A percentile compares a stretch with the other conserved stretches of the same genome.
phyloP scores from a whole-genome alignment of 2,329 filamentous ascomycete genomes.

The Phialemoniopsis sp. region DNA sequence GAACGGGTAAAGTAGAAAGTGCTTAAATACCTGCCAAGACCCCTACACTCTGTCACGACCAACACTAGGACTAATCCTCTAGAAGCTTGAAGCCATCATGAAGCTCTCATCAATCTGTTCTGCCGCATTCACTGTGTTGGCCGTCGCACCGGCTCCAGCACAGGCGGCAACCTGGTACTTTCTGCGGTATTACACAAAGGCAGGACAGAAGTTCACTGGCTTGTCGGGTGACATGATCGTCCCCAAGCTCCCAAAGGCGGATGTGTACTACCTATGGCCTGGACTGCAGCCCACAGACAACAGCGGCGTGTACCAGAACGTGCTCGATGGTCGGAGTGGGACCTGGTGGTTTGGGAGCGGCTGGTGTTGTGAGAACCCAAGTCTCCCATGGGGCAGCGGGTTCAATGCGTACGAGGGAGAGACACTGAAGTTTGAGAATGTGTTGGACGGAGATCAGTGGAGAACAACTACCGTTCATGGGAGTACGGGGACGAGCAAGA shows the following conservation, averaged over 20 bases:
- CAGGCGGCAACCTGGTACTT: slow-evolving; percentile 26
- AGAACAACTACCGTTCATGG: slow-evolving; percentile 24
- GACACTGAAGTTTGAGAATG: slow-evolving; percentile 25
- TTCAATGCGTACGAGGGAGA: slow-evolving; percentile 29
- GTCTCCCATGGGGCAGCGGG: slow-evolving; percentile 29
- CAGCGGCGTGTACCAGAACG: slow-evolving; percentile 35
- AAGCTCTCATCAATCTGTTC: too few relatives aligned
- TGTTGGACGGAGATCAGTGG: slow-evolving; percentile 22
- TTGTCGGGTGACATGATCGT: slow-evolving; percentile 23
- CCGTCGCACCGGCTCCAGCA: slow-evolving; percentile 8
- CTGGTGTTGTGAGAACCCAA: slow-evolving; percentile 35
- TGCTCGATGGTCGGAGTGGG: slow-evolving; percentile 31
- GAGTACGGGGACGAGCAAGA: slow-evolving; percentile 19
- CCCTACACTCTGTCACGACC: too few relatives aligned
- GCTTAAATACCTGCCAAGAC: too few relatives aligned
- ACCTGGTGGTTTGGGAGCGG: slow-evolving; percentile 35
- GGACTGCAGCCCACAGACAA: slow-evolving; percentile 32
- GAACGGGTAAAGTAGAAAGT: too few relatives aligned
- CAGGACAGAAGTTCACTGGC: slow-evolving; percentile 25
- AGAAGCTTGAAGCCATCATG: too few relatives aligned
- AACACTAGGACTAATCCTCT: too few relatives aligned
- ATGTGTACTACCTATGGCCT: slow-evolving; percentile 35
- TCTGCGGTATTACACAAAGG: slow-evolving; percentile 23
- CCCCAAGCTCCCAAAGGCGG: slow-evolving; percentile 21
- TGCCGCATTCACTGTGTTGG: too few relatives aligned